phyloP scores from a whole-genome alignment of 2,329 filamentous ascomycete genomes.

The Parafenestella ontariensis region DNA sequence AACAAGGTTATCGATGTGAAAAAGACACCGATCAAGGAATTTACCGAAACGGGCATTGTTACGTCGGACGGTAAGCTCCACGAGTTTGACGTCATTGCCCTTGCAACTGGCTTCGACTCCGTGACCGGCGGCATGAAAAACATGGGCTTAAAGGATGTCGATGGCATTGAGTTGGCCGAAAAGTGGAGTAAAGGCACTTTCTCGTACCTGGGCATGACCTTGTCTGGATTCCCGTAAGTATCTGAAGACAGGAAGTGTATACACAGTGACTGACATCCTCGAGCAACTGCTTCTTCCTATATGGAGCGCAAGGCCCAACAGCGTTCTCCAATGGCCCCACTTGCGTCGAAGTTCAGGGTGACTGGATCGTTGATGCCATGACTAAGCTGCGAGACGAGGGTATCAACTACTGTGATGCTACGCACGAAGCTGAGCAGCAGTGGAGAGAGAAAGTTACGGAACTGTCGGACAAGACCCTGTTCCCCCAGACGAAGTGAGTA shows the following conservation, averaged over 20 bases:
- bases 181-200: constrained; percentile 53
- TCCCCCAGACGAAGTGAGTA: constrained; percentile 45
- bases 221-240: constrained; percentile 50
- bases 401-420: constrained; percentile 51
- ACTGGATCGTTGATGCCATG: constrained; percentile 55
- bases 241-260: too few relatives aligned
- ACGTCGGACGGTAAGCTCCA: constrained; percentile 50
- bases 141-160: constrained; percentile 47
- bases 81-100: constrained; percentile 54
- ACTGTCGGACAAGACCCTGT: constrained; percentile 51
- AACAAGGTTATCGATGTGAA: constrained; percentile 54
- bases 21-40: constrained; percentile 49
- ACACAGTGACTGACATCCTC: too few relatives aligned
- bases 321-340: constrained; percentile 56
- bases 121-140: constrained; percentile 54
- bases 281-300: constrained; percentile 56
- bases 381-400: constrained; percentile 47
- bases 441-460: constrained; percentile 52
- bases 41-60: constrained; percentile 50
- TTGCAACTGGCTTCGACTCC: constrained; percentile 57
- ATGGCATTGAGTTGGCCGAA: constrained; percentile 47
- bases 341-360: constrained; percentile 54
- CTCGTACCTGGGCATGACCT: constrained; percentile 53
- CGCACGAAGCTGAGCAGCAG: constrained; percentile 50
- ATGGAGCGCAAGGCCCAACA: constrained; percentile 56